Evolutionary conservation across 106 monocot genomes (phyloP), one percentile per base, ranked within the genome.

Genomic region (Acorus calamus): DNA sequence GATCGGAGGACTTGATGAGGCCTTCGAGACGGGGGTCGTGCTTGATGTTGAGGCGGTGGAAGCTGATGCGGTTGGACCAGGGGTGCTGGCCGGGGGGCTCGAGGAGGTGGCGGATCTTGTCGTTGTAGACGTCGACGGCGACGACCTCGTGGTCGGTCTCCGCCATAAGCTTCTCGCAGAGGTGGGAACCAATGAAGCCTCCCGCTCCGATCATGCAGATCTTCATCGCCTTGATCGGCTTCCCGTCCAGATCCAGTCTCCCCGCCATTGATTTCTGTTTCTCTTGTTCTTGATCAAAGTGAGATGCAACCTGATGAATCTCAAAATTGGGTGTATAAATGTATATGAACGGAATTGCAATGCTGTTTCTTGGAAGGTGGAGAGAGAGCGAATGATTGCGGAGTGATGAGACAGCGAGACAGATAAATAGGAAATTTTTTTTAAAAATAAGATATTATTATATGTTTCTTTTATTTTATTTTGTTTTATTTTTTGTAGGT

Each of bases 1-100:
- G 86, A 77, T 86, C 86, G 10, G 86, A 75, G 55, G 65, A 70
- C 68, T 86, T 86, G 79, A 86, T 86, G 67, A 86, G 86, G 45
- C 79, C 79, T 50, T 86, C 86, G 53, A 86, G 86, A 52, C 86
- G 71, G 72, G 82, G 74, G 55, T 86, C 86, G 63, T 82, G 73
- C 76, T 86, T 86, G 71, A 86, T 86, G 82, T 86, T 86, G 72
- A 86, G 76, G 56, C 86, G 76, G 74, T 86, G 86, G 76, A 86
- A 86, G 42, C 79, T 73, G 76, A 82, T 86, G 63, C 86, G 71
- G 50, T 70, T 69, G 46, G 75, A 56, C 78, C 72, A 81, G 53
- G 69, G 73, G 28, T 79, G 72, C 5, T 45, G 67, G 8, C 41
- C 48, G 42, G 65, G 62, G 42, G 61, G 56, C 51, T 76, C 78